Conservation (phyloP, 805 yeast species). For the Clavispora carvajalis region DNA sequence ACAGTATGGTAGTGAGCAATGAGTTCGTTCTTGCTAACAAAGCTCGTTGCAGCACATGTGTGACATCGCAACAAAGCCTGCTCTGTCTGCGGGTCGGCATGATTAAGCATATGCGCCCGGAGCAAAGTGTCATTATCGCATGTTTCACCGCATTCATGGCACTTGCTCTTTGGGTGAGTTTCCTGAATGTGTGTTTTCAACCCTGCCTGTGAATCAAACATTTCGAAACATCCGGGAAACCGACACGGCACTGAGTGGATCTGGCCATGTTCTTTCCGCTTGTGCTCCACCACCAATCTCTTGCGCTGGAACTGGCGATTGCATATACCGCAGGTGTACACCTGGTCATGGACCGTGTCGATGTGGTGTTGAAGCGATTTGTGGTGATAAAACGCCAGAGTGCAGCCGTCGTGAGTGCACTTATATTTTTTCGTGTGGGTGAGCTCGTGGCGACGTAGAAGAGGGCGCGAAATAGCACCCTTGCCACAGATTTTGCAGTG, state of each 20-base stretch:
- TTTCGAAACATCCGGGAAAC: slow-evolving; percentile 52
- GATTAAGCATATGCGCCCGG: slow-evolving; percentile 64
- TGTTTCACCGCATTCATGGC: slow-evolving; percentile 60
- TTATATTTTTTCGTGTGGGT: slow-evolving; percentile 53
- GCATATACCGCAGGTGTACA: slow-evolving; percentile 59
- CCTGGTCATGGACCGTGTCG: slow-evolving; percentile 51
- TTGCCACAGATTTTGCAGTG: slow-evolving; percentile 72
- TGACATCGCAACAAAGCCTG: slow-evolving; percentile 57
- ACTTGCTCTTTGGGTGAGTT: slow-evolving; percentile 66
- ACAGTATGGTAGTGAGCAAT: slow-evolving; percentile 48
- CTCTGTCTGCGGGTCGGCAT: slow-evolving; percentile 45
- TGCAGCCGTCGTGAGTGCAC: slow-evolving; percentile 61
- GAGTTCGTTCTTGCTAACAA: slow-evolving; percentile 53
- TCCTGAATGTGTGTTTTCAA: slow-evolving; percentile 65
- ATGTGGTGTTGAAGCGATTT: slow-evolving; percentile 73
- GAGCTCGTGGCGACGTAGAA: slow-evolving; percentile 72
- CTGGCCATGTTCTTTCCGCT: slow-evolving; percentile 58
- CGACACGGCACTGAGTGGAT: slow-evolving; percentile 55
- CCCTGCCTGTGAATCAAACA: slow-evolving; percentile 69
- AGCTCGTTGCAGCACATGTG: slow-evolving; percentile 42
- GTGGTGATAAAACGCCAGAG: slow-evolving; percentile 65
- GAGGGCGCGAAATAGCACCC: slow-evolving; percentile 78
- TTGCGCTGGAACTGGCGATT: slow-evolving; percentile 60
- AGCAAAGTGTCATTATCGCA: slow-evolving; percentile 72
- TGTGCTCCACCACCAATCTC: slow-evolving; percentile 61